Evolutionary conservation across 257 asterid genomes (phyloP), one percentile per base, ranked within the genome.

Genomic region (Apocynum venetum): DNA sequence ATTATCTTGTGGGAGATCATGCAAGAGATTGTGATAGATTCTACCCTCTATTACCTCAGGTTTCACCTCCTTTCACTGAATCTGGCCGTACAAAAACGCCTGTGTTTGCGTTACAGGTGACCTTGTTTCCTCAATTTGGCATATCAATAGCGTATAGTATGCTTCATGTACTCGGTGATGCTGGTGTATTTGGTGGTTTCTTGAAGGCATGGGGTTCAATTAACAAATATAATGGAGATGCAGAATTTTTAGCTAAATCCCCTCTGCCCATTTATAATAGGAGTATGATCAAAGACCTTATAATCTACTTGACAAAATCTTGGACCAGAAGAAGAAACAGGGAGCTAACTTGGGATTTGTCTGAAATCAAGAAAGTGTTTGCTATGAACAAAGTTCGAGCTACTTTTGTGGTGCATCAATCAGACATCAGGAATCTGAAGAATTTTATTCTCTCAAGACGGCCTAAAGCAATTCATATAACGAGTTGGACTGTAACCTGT

Each of bases 141-240:
- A 5, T 91, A 4, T 82, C 89, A 8, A 64, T 91, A 4, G 91
- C 94, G 19, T 40, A 83, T 8, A 70, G 85, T 38, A 78, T 80
- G 63, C 85, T 80, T 38, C 96, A 91, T 19, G 20, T 74, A 1
- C 65, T 79, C 0, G 87, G 86, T 38, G 96, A 89, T 48, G 92
- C 85, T 0, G 76, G 71, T 38, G 82, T 89, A 0, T 51, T 89
- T 3, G 51, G 75, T 0, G 66, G 83, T 1, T 91, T 89, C 52
- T 40, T 82, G 10, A 80, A 19, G 71, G 60, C 82, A 1, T 91
- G 97, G 97, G 87, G 82, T 43, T 48, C 53, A 1, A 47, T 77
- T 5, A 35, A 43, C 69, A 77, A 69, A 71, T 83, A 56, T 0
- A 53, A 52, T 5, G 77, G 80, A 63, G 66, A 84, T 5, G 48